Evolutionary conservation across 2,329 filamentous ascomycete genomes (phyloP), one percentile per base, ranked within the genome.

Genomic region (Catunica adiposa): DNA sequence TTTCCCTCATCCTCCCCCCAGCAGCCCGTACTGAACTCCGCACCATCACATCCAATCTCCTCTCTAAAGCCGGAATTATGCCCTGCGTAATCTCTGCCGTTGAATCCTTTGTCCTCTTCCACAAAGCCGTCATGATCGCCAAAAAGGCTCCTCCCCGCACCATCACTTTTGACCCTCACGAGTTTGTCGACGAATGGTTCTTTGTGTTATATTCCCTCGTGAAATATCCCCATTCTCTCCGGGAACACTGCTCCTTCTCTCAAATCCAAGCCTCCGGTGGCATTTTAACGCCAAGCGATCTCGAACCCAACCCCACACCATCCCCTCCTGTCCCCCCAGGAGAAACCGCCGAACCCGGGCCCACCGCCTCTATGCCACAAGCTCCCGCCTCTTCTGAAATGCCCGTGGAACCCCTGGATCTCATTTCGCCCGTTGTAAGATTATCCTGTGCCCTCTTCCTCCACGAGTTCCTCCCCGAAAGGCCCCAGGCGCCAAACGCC

Each of bases 161-260:
- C 3, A 40, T 56, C 31, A 50, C 53, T 34, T 58, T 58, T 42
- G 53, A 58, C 15, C 56, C 56, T 7, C 50, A 56, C 15, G 42
- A 47, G 20, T 58, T 58, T 51, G 53, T 53, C 15, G 56, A 58
- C 29, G 56, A 58, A 20, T 58, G 56, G 56, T 58, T 58, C 34
- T 50, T 48, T 26, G 56, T 58, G 9, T 7, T 58, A 9, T 44
- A 53, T 20, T 38, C 44, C 14, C 53, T 58, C n/a, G 54, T 55
- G 26, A 40, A 44, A 23, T 53, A 58, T 38, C 56, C 56, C n/a
- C 51, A 51, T 29, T 58, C 56, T 11, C 29, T 58, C 14, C 48
- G 38, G 3, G 56, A 58, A 22, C 56, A 58, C 53, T 58, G 56
- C 42, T 48, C 48, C 7, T 53, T 58, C 31, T 53, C 53, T 22